phyloP scores from a whole-genome alignment of 2,329 filamentous ascomycete genomes.

The Amesomyces nigricolor region DNA sequence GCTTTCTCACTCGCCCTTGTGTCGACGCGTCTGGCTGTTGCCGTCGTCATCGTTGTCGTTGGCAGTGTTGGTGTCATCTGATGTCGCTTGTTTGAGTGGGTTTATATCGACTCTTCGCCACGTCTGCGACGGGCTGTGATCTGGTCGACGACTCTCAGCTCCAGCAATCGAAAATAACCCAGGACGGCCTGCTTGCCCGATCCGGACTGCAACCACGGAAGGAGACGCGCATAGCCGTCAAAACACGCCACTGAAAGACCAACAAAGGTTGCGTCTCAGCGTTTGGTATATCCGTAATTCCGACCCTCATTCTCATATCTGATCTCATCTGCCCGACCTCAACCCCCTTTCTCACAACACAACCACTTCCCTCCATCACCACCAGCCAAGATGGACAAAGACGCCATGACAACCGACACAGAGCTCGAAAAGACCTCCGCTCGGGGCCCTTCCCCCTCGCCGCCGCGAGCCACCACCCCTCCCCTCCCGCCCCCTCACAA shows the following conservation, averaged over 20 bases:
- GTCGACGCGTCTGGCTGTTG: not conserved
- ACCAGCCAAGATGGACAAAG: slow-evolving; percentile 12
- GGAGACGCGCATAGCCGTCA: no score
- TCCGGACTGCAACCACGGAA: not conserved
- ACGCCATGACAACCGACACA: slow-evolving; percentile 20
- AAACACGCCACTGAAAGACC: no score
- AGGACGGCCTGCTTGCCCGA: not conserved
- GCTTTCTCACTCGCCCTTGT: no score
- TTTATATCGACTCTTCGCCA: not conserved
- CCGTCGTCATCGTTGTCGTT: not conserved
- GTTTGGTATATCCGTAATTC: not conserved
- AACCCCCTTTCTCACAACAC: not conserved
- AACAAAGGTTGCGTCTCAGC: not conserved
- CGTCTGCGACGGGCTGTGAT: not conserved
- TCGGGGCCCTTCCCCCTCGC: not conserved
- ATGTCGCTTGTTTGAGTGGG: not conserved
- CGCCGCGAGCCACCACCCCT: not conserved
- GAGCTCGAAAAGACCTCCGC: slow-evolving; percentile 14
- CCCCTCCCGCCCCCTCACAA: not conserved
- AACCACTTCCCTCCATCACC: not conserved
- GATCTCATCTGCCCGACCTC: not conserved
- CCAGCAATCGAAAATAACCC: not conserved
- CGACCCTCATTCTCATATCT: not conserved
- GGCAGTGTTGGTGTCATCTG: not conserved
- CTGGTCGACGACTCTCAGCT: no score